phyloP scores from a whole-genome alignment of 2,329 filamentous ascomycete genomes.

The Colletotrichum sp. region DNA sequence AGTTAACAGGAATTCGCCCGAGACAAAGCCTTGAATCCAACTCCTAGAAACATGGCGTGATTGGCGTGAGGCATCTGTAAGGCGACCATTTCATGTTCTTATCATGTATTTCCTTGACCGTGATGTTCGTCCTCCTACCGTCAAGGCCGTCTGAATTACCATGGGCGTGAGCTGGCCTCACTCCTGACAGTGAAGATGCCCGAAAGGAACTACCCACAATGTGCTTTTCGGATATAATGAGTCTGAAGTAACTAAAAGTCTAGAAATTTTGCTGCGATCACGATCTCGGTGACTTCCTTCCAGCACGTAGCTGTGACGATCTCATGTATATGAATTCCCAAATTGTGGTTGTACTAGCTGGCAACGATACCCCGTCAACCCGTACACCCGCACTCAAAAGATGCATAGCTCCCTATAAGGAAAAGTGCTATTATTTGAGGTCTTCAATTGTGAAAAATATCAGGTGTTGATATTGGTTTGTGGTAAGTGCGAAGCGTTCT shows the following conservation, averaged over 20 bases:
- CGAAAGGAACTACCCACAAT: not conserved
- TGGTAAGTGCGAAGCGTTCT: too few species aligned
- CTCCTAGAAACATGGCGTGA: too few species aligned
- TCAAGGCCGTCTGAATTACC: not conserved
- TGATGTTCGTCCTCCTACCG: not conserved
- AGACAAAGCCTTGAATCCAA: not conserved
- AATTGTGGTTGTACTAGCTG: not conserved
- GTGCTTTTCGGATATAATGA: not conserved
- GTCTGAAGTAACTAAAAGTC: accelerated
- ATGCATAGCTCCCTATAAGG: not conserved
- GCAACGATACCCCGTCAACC: not conserved
- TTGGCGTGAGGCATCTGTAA: not conserved
- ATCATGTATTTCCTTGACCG: too few species aligned
- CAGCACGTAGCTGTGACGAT: not conserved
- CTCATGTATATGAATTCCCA: not conserved
- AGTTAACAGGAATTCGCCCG: not conserved
- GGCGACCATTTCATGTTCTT: too few species aligned
- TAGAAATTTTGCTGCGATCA: not conserved
- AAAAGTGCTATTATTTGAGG: not conserved
- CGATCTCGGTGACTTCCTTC: not conserved
- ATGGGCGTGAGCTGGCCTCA: not conserved
- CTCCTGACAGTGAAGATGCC: not conserved
- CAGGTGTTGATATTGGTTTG: not conserved
- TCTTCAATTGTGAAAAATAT: not conserved
- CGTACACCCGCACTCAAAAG: not conserved